Evolutionary conservation across 495 filamentous ascomycete genomes (phyloP).

Genomic region (Trichoderma erinaceum): DNA sequence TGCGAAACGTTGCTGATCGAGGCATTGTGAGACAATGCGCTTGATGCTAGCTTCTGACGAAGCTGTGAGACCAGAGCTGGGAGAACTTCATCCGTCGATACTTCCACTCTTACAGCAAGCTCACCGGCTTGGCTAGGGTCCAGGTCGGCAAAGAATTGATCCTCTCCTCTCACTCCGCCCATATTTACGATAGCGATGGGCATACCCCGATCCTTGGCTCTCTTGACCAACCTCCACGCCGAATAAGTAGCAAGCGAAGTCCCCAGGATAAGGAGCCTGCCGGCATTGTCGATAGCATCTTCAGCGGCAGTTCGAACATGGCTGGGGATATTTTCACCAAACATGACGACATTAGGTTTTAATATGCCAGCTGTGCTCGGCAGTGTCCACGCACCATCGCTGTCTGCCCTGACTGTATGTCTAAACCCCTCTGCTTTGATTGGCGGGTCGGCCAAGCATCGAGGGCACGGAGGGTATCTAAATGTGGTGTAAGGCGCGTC

Average conservation of each 20-base stretch:
- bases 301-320: slow-evolving; percentile 71
- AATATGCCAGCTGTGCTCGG: slow-evolving; percentile 70
- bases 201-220: slow-evolving; percentile 74
- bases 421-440: slow-evolving; percentile 47
- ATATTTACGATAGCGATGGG: slow-evolving; percentile 80
- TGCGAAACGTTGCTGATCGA: background rate
- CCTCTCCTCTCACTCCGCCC: slow-evolving; percentile 76
- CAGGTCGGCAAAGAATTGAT: slow-evolving; percentile 54
- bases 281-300: slow-evolving; percentile 67
- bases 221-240: slow-evolving; percentile 82
- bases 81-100: slow-evolving; percentile 48
- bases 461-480: slow-evolving; percentile 83
- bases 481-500: slow-evolving; percentile 83
- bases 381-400: slow-evolving; percentile 71
- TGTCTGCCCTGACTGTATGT: slow-evolving; percentile 61
- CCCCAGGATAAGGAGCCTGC: slow-evolving; percentile 70
- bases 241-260: slow-evolving; percentile 92
- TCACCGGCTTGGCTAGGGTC: slow-evolving; percentile 41
- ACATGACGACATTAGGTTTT: slow-evolving; percentile 92
- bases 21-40: slow-evolving; percentile 14
- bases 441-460: slow-evolving; percentile 65
- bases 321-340: slow-evolving; percentile 76
- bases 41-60: slow-evolving; percentile 16
- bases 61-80: slow-evolving; percentile 46
- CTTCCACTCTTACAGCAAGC: slow-evolving; percentile 46